These are phyloP conservation scores for Ascochyta fabae DNA, from an alignment of 2,329 filamentous ascomycete genomes.

Conservation along the genomic window DNA sequence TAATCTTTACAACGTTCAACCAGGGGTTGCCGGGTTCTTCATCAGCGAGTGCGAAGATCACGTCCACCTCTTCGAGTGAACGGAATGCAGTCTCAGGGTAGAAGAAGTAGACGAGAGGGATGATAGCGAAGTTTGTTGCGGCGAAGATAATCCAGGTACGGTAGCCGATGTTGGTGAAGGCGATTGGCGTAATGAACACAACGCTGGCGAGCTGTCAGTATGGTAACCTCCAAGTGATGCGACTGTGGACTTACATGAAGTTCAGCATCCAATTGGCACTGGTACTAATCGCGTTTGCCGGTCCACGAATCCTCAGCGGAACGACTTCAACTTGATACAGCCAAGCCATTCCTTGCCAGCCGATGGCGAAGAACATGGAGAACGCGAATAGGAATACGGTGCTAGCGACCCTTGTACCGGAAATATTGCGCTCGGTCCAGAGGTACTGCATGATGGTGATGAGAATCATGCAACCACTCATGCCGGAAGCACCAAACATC, in stretches of 20 bases:
- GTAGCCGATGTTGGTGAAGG: conserved; percentile 61
- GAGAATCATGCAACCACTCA: conserved; percentile 43
- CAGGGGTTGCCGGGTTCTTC: conserved; percentile 57
- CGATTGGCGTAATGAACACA: conserved; percentile 69
- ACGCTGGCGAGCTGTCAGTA: conserved; percentile 55
- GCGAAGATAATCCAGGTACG: conserved; percentile 66
- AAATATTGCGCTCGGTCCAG: conserved; percentile 25
- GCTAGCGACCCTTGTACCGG: conserved; percentile 44
- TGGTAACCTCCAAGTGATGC: neutral
- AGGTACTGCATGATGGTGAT: conserved; percentile 38
- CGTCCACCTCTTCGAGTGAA: conserved; percentile 70
- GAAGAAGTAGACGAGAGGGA: conserved; percentile 64
- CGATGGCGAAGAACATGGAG: conserved; percentile 88
- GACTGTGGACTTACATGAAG: conserved; percentile 52
- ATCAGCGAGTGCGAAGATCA: conserved; percentile 63
- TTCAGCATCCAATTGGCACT: conserved; percentile 84
- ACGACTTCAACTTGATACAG: conserved; percentile 75
- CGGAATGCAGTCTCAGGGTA: conserved; percentile 65
- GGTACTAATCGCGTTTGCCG: conserved; percentile 84
- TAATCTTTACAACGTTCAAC: conserved; percentile 57
- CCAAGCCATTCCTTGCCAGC: conserved; percentile 77
- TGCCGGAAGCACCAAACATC: conserved; percentile 46
- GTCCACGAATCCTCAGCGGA: conserved; percentile 84
- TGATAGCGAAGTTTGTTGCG: conserved; percentile 57
- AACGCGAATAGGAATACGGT: conserved; percentile 83